These are phyloP conservation scores for Ophiosphaerella narmari DNA, from an alignment of 2,329 filamentous ascomycete genomes.

Conservation along the genomic window DNA sequence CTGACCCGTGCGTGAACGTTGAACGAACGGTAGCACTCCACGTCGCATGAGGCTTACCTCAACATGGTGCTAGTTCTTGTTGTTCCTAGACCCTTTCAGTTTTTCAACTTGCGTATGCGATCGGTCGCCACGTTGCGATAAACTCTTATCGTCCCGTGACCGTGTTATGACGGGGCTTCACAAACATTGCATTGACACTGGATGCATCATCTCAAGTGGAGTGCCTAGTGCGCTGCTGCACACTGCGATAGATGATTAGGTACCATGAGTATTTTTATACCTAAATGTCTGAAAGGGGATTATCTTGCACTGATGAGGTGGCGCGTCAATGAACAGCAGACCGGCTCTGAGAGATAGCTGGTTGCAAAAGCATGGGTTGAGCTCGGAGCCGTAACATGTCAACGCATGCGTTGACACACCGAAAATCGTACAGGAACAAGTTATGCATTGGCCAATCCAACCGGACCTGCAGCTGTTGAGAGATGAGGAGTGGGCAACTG, in stretches of 20 bases:
- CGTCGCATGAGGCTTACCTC: slow-evolving; percentile 19
- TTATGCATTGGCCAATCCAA: slow-evolving; percentile 7
- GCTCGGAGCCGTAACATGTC: background rate
- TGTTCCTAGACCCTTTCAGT: slow-evolving; percentile 9
- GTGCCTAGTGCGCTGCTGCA: slow-evolving; percentile 20
- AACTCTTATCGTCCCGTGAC: slow-evolving; percentile 26
- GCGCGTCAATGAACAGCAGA: background rate
- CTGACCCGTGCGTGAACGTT: background rate
- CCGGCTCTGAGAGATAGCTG: too few species aligned
- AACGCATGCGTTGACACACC: background rate
- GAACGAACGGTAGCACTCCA: slow-evolving; percentile 26
- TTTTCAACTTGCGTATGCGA: slow-evolving; percentile 25
- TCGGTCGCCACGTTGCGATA: slow-evolving; percentile 27
- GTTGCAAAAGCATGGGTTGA: too few species aligned
- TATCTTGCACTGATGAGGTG: background rate
- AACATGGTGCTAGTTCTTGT: slow-evolving; percentile 8
- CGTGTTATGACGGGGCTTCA: slow-evolving; percentile 25
- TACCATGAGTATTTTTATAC: slow-evolving; percentile 19
- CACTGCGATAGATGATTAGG: slow-evolving; percentile 15
- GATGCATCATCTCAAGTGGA: slow-evolving; percentile 19
- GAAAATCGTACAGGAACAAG: background rate
- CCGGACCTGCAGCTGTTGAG: slow-evolving; percentile 18
- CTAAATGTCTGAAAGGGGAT: background rate
- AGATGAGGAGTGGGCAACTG: slow-evolving; percentile 18
- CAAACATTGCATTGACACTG: slow-evolving; percentile 25